Percentiles rank a stretch among this genome's conserved stretches.
phyloP scores from a whole-genome alignment of 331 rosid species.

The Pyrus hybrid region DNA sequence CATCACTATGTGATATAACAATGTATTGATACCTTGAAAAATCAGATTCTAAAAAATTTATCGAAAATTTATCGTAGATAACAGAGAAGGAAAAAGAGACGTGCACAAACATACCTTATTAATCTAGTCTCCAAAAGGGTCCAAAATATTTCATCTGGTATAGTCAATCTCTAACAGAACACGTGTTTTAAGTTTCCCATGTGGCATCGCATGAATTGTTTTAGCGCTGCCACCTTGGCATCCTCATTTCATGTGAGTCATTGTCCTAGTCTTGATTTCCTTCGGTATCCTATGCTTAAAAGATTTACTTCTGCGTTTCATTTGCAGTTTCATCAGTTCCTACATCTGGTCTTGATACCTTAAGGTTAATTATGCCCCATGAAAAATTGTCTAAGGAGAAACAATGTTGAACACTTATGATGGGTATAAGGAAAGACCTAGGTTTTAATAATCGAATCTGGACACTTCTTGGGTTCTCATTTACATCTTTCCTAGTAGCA shows the following conservation, averaged over 20 bases:
- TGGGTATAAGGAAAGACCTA: not conserved
- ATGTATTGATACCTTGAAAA: not conserved
- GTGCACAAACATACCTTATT: not conserved
- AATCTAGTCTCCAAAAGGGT: not conserved
- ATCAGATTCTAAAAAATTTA: not conserved
- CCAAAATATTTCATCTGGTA: not conserved
- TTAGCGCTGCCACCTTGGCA: too few species aligned
- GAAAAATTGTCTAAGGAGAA: not conserved
- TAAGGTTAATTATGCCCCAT: not conserved
- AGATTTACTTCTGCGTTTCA: not conserved
- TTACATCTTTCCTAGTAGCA: not conserved
- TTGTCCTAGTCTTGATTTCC: not conserved
- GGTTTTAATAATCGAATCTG: not conserved
- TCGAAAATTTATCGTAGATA: too few species aligned
- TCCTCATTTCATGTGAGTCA: too few species aligned
- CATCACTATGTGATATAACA: not conserved
- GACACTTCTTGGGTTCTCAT: not conserved
- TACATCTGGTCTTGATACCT: not conserved
- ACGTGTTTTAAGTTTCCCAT: too few species aligned
- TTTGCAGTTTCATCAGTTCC: not conserved
- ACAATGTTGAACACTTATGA: not conserved
- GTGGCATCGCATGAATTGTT: too few species aligned
- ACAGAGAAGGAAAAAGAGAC: not conserved
- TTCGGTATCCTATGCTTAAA: not conserved
- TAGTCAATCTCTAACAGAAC: too few species aligned